Evolutionary conservation across 129 eudicot genomes (phyloP).

Genomic region (Flaveria linearis): DNA sequence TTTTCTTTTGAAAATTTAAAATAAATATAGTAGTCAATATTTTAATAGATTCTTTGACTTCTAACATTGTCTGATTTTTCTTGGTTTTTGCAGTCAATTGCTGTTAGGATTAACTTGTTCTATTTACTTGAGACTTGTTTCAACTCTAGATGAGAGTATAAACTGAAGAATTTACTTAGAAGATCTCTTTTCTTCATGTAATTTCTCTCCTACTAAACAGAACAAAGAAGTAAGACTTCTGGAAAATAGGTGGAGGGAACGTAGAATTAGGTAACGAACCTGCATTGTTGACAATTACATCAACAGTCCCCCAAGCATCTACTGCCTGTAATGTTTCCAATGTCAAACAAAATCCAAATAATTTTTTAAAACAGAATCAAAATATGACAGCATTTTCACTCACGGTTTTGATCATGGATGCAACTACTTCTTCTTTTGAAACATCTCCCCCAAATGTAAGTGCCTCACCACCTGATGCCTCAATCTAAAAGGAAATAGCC

Average conservation of each 20-base stretch:
- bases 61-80: not conserved
- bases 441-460: conserved; percentile 97
- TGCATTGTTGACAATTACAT: conserved; percentile 91
- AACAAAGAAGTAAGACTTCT: not conserved
- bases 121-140: not conserved
- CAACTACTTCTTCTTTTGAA: conserved; percentile 92
- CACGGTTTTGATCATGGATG: conserved; percentile 94
- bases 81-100: conserved; percentile 10
- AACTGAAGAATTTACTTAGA: not conserved
- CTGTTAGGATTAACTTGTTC: conserved; percentile 9
- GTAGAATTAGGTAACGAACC: conserved; percentile 56
- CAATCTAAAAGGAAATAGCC: conserved; percentile 56
- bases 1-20: not conserved
- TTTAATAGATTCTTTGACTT: not conserved
- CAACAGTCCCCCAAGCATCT: conserved; percentile 98
- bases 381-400: conserved; percentile 34
- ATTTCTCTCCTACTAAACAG: conserved; percentile 15
- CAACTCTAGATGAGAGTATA: conserved; percentile 16
- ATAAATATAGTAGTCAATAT: not conserved
- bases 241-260: not conserved
- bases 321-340: conserved; percentile 64
- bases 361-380: conserved; percentile 7
- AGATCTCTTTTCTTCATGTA: conserved; percentile 14
- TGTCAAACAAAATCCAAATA: conserved; percentile 8
- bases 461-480: conserved; percentile 82